Conservation (phyloP, 2,329 filamentous ascomycete species). For the Ophiostoma australiae region DNA sequence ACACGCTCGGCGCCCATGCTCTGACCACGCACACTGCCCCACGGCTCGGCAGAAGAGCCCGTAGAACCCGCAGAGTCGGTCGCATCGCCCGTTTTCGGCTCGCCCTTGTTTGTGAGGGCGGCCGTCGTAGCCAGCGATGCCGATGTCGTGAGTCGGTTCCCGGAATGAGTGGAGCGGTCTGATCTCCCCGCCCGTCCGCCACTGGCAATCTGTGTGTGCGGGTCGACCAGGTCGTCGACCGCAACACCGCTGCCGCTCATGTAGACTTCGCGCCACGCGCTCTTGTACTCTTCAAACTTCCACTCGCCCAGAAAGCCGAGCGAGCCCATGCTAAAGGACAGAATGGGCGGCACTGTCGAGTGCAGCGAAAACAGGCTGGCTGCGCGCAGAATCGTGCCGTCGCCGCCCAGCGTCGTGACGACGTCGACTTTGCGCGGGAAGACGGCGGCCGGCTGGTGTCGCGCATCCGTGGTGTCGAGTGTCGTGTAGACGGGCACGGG, state of each 20-base stretch:
- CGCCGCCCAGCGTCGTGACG: constrained; percentile 84
- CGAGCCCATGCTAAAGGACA: constrained; percentile 96
- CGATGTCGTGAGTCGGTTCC: constrained; percentile 16
- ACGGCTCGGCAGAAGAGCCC: constrained; percentile 40
- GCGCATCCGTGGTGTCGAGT: not conserved
- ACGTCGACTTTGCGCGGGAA: constrained; percentile 81
- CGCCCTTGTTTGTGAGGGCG: constrained; percentile 27
- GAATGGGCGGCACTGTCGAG: constrained; percentile 75
- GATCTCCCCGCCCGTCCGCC: constrained; percentile 22
- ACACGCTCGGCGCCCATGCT: constrained; percentile 69
- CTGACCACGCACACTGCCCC: constrained; percentile 73
- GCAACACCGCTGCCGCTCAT: constrained; percentile 62
- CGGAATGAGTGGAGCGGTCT: constrained; percentile 25
- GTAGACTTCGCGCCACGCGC: constrained; percentile 87
- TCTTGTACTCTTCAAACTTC: constrained; percentile 90
- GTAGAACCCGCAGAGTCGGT: too few species aligned
- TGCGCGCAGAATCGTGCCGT: constrained; percentile 83
- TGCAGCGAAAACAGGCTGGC: constrained; percentile 81
- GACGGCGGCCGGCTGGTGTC: constrained; percentile 39
- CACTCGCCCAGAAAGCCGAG: constrained; percentile 93
- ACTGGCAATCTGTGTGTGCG: constrained; percentile 39
- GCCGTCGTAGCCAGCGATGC: constrained; percentile 17
- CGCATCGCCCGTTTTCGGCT: not conserved
- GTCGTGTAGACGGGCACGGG: constrained; percentile 64
- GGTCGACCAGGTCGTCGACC: constrained; percentile 41